Evolutionary conservation across 345 rosid genomes (phyloP).

Genomic region (Eucalyptus erythrocorys): DNA sequence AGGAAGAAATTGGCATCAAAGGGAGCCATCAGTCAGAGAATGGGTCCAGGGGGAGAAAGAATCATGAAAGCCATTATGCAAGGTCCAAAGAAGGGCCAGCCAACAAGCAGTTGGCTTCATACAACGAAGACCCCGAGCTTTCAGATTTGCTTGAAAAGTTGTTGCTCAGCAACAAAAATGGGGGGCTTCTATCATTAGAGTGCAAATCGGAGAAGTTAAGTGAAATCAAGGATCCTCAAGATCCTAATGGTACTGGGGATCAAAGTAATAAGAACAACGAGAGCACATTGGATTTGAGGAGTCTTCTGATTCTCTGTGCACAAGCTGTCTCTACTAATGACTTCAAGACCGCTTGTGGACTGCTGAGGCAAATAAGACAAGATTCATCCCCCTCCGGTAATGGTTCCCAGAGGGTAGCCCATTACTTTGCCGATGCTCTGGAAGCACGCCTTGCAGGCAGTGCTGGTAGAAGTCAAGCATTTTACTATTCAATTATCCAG

Average conservation of each 20-base stretch:
- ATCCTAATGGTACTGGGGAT: constrained; percentile 2
- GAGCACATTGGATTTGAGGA: constrained; percentile 14
- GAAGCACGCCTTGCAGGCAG: constrained; percentile 11
- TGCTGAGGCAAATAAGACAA: constrained; percentile 19
- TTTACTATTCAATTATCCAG: not conserved
- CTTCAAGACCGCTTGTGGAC: constrained; percentile 4
- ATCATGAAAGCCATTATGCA: constrained; percentile 33
- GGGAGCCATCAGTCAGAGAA: constrained; percentile 6
- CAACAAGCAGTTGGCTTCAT: constrained; percentile 40
- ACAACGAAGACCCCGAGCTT: constrained; percentile 24
- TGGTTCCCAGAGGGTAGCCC: constrained; percentile 21
- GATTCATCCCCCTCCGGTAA: constrained; percentile 21
- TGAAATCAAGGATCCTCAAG: not conserved
- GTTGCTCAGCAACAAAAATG: constrained; percentile 3
- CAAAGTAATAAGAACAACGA: not conserved
- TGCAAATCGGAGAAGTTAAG: not conserved
- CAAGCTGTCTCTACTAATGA: constrained; percentile 16
- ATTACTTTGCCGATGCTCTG: constrained; percentile 26
- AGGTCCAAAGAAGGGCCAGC: constrained; percentile 36
- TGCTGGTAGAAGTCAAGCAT: not conserved
- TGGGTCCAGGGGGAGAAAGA: constrained; percentile 40
- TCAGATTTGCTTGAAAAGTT: constrained; percentile 61
- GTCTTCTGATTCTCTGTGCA: constrained; percentile 14
- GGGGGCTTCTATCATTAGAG: not conserved
- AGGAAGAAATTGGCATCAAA: constrained; percentile 7